Evolutionary conservation across 441 rosid species (phyloP).

Genomic region (Erysimum cheiri): DNA sequence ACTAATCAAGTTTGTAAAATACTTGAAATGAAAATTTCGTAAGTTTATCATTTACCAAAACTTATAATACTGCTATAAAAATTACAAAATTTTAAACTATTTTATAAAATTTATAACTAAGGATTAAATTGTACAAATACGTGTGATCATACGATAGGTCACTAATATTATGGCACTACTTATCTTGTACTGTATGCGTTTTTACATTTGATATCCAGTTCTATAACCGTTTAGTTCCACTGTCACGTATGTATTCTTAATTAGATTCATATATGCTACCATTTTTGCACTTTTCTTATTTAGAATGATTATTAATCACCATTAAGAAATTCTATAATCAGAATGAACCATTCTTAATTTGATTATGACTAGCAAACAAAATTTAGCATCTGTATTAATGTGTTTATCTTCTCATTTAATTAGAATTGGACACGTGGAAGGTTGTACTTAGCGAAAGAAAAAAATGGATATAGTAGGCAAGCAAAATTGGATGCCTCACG

Average conservation of each 20-base stretch:
- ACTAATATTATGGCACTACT: neutral
- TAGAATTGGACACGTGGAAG: constrained; percentile 17
- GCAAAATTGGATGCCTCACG: constrained; percentile 33
- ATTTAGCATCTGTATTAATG: neutral
- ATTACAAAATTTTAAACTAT: neutral
- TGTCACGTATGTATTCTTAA: neutral
- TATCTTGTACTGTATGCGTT: neutral
- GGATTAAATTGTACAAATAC: neutral
- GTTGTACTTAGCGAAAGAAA: constrained; percentile 5
- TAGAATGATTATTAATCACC: constrained; percentile 1
- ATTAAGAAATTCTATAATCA: constrained; percentile 10
- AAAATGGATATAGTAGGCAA: constrained; percentile 33
- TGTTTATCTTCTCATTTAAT: neutral
- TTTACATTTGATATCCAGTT: neutral
- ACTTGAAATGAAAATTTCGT: neutral
- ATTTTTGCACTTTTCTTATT: neutral
- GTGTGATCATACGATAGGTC: neutral
- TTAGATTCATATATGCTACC: constrained; percentile 11
- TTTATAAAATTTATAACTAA: neutral
- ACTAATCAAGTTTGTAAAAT: neutral
- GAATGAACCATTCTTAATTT: neutral
- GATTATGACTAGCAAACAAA: neutral
- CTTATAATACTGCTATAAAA: neutral
- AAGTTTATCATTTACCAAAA: neutral
- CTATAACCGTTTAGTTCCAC: neutral